Evolutionary conservation across 2,329 filamentous ascomycete genomes (phyloP).

Genomic region (Fusarium brevicatenulatum): DNA sequence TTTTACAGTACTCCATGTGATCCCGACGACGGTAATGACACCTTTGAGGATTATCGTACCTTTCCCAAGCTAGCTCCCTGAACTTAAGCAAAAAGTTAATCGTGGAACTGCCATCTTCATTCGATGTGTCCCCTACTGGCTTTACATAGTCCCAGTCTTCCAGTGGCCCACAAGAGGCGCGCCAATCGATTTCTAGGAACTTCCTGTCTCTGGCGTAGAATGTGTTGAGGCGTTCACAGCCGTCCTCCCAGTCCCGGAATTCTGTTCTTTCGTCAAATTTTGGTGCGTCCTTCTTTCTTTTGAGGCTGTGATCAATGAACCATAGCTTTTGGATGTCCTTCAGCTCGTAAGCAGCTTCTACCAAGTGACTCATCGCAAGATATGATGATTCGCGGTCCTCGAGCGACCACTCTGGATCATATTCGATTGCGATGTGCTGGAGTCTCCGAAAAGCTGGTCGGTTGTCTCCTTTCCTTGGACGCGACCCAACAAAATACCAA

Average conservation of each 20-base stretch:
- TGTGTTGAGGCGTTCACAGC: background rate
- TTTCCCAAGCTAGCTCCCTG: too few relatives aligned
- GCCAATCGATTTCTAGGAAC: background rate
- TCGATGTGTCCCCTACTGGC: background rate
- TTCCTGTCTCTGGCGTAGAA: constrained; percentile 19
- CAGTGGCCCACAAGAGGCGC: background rate
- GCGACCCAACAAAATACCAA: accelerated
- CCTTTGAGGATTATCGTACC: accelerated
- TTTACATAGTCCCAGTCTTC: background rate
- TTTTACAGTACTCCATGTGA: background rate
- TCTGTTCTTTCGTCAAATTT: background rate
- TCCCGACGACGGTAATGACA: background rate
- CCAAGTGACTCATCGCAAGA: too few relatives aligned
- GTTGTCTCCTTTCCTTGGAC: background rate
- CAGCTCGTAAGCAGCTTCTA: background rate
- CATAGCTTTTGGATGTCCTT: background rate
- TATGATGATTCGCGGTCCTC: too few relatives aligned
- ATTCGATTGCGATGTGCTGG: constrained; percentile 12
- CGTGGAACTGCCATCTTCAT: background rate
- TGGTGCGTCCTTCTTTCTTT: background rate
- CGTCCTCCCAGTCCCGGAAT: too few relatives aligned
- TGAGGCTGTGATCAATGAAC: constrained; percentile 13
- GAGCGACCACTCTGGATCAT: background rate
- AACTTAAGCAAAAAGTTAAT: background rate
- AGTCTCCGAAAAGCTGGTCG: background rate